Evolutionary conservation across 768 basidiomycete species (phyloP).

Genomic region (Pulveroboletus sp.): DNA sequence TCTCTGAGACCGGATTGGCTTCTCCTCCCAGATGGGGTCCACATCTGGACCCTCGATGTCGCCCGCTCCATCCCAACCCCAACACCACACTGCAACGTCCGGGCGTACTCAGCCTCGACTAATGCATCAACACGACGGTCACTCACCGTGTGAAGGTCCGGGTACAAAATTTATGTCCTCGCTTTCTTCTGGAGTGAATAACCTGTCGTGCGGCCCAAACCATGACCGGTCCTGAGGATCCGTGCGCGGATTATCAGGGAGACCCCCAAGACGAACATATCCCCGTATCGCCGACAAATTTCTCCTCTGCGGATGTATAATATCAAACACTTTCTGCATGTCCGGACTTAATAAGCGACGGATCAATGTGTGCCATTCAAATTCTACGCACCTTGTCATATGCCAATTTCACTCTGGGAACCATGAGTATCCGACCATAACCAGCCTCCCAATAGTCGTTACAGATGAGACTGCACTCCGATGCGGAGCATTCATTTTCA

Average conservation of each 20-base stretch:
- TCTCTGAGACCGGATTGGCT: conserved; percentile 62
- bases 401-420: conserved; percentile 92
- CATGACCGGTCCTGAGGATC: conserved; percentile 98
- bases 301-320: conserved; percentile 85
- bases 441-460: conserved; percentile 98
- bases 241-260: conserved; percentile 92
- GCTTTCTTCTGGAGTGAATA: conserved; percentile 88
- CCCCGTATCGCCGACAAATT: conserved; percentile 97
- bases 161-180: conserved; percentile 71
- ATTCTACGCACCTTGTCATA: conserved; percentile 74
- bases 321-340: conserved; percentile 83
- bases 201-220: conserved; percentile 95
- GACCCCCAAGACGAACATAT: conserved; percentile 91
- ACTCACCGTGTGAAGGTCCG: conserved; percentile 81
- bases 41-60: conserved; percentile 98
- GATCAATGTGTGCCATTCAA: neutral
- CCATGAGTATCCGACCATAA: conserved; percentile 97
- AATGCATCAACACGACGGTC: neutral
- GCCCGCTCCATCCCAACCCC: conserved; percentile 99
- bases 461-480: conserved; percentile 94
- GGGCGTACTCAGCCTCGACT: conserved; percentile 3
- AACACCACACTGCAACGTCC: conserved; percentile 82
- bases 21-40: conserved; percentile 93
- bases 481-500: conserved; percentile 91
- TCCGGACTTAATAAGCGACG: conserved; percentile 2